Percentiles rank a stretch among this genome's conserved stretches.
phyloP scores from a whole-genome alignment of 371 early-diverging fungal species.

The Phascolomyces articulosus region DNA sequence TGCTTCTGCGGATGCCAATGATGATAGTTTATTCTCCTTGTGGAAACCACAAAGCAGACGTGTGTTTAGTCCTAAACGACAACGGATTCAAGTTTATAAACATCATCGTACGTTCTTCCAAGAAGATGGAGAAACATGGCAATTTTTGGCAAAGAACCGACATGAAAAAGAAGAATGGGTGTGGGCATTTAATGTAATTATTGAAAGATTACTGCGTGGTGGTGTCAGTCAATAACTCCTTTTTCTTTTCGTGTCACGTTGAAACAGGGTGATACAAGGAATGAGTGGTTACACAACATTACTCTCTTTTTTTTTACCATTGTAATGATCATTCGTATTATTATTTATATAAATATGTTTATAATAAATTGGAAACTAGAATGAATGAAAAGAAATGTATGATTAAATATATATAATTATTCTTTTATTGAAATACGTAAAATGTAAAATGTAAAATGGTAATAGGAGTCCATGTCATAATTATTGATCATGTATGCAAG shows the following conservation, averaged over 20 bases:
- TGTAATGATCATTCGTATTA: too few relatives aligned
- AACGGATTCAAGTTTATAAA: slow-evolving; percentile 30
- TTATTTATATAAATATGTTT: too few relatives aligned
- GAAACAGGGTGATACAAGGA: too few relatives aligned
- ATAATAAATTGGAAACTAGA: too few relatives aligned
- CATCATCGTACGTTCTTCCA: slow-evolving; percentile 24
- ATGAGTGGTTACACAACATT: too few relatives aligned
- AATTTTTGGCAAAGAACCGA: slow-evolving; percentile 37
- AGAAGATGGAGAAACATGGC: slow-evolving; percentile 28
- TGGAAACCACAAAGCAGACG: slow-evolving; percentile 52
- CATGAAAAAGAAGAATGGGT: slow-evolving; percentile 55
- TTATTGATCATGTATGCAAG: too few relatives aligned
- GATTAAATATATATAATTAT: too few relatives aligned
- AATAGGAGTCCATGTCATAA: too few relatives aligned
- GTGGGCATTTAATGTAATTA: slow-evolving; percentile 41
- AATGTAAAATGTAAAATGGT: too few relatives aligned
- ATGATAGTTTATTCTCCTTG: slow-evolving; percentile 60
- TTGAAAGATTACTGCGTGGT: slow-evolving; percentile 35
- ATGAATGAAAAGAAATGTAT: too few relatives aligned
- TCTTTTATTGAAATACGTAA: background rate
- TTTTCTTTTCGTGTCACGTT: background rate
- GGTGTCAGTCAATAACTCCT: background rate
- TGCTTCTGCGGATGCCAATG: slow-evolving; percentile 46
- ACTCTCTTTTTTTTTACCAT: too few relatives aligned
- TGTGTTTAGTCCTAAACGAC: slow-evolving; percentile 37